Evolutionary conservation across 345 rosid genomes (phyloP).

Genomic region (Sonneratia alba): DNA sequence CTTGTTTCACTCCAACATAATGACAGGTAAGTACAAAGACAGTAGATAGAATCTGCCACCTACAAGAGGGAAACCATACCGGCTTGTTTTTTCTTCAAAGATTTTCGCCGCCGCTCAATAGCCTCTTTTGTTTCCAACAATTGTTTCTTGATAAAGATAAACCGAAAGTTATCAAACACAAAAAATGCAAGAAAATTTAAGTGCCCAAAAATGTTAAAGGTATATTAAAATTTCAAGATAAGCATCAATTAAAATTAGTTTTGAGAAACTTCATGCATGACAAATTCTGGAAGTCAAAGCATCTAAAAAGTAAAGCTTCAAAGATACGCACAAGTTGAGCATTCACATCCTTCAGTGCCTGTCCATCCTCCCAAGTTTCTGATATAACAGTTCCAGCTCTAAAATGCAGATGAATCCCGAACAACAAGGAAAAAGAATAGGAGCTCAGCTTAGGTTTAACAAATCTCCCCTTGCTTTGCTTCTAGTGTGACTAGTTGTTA

Average conservation of each 20-base stretch:
- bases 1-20: not conserved
- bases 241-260: not conserved
- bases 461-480: not conserved
- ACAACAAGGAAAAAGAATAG: not conserved
- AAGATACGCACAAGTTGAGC: constrained; percentile 64
- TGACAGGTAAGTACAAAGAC: not conserved
- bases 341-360: constrained; percentile 86
- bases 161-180: not conserved
- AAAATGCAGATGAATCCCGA: constrained; percentile 9
- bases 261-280: not conserved
- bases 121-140: constrained; percentile 90
- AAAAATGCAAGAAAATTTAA: not conserved
- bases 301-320: not conserved
- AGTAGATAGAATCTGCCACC: not conserved
- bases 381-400: constrained; percentile 97
- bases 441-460: not conserved
- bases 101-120: constrained; percentile 86
- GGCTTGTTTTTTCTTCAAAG: constrained; percentile 81
- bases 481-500: no score
- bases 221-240: not conserved
- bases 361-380: constrained; percentile 99
- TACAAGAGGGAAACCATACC: constrained; percentile 25
- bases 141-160: constrained; percentile 42
- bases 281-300: not conserved
- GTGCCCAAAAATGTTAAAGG: not conserved